These are phyloP conservation scores for Hamigera avellanea DNA, from an alignment of 495 filamentous ascomycete genomes.

Conservation along the genomic window DNA sequence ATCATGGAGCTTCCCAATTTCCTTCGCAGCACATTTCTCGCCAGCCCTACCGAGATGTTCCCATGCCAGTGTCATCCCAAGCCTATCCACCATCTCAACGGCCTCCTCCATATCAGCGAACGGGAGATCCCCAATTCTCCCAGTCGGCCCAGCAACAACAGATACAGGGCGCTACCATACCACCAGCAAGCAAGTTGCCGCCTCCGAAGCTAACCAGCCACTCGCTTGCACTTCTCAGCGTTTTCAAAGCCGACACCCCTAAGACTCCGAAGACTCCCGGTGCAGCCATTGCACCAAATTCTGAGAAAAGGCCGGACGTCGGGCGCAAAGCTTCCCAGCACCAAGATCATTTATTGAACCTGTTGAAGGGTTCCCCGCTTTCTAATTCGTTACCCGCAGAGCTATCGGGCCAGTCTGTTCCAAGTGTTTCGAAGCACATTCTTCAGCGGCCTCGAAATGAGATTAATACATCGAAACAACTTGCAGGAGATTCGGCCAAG, in stretches of 20 bases:
- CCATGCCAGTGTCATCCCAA: constrained; percentile 7
- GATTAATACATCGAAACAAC: constrained; percentile 8
- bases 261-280: constrained; percentile 20
- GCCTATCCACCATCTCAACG: constrained; percentile 6
- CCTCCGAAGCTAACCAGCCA: constrained; percentile 53
- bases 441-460: constrained; percentile 22
- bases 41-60: constrained; percentile 4
- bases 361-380: constrained; percentile 19
- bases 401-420: constrained; percentile 20
- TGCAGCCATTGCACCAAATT: constrained; percentile 17
- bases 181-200: constrained; percentile 45
- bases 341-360: constrained; percentile 26
- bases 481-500: constrained; percentile 6
- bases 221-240: constrained; percentile 49
- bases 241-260: constrained; percentile 43
- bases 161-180: constrained; percentile 33
- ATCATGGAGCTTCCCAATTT: constrained; percentile 6
- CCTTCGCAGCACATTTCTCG: constrained; percentile 5
- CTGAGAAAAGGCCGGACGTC: constrained; percentile 8
- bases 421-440: constrained; percentile 20
- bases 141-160: constrained; percentile 27
- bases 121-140: constrained; percentile 39
- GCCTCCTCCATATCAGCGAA: constrained; percentile 39
- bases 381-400: constrained; percentile 21
- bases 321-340: constrained; percentile 24